These are phyloP conservation scores for Claviceps digitariae DNA, from an alignment of 2,329 filamentous ascomycete genomes.

Conservation along the genomic window DNA sequence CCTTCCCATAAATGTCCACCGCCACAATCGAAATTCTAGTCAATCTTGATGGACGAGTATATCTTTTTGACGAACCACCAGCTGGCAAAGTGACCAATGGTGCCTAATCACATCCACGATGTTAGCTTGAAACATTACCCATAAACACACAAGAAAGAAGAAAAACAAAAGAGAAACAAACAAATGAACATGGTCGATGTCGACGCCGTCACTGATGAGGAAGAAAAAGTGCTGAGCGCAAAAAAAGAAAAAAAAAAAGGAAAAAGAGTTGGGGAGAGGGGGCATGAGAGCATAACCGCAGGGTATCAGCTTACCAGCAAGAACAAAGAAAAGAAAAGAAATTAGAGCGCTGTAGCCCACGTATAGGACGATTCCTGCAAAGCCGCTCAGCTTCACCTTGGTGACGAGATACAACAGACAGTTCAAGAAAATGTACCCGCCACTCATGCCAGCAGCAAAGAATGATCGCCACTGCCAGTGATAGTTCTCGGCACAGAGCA, in stretches of 20 bases:
- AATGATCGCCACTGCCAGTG: slow-evolving; percentile 98
- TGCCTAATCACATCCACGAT: slow-evolving; percentile 40
- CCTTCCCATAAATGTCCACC: no score
- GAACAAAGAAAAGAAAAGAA: slow-evolving; percentile 81
- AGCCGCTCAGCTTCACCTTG: slow-evolving; percentile 69
- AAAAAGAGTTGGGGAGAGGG: background rate
- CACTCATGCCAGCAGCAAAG: slow-evolving; percentile 78
- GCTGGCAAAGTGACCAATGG: slow-evolving; percentile 89
- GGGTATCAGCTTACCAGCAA: slow-evolving; percentile 58
- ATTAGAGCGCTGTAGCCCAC: slow-evolving; percentile 84
- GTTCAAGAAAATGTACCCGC: slow-evolving; percentile 83
- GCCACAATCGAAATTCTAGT: slow-evolving; percentile 34
- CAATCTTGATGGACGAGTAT: slow-evolving; percentile 96
- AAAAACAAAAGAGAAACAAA: background rate
- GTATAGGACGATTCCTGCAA: slow-evolving; percentile 82
- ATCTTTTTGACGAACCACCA: slow-evolving; percentile 93
- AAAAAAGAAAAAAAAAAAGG: no score
- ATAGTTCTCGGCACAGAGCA: slow-evolving; percentile 94
- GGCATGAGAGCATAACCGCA: slow-evolving; percentile 8
- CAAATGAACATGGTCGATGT: no score
- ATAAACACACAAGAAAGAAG: no score
- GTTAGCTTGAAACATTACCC: slow-evolving; percentile 21
- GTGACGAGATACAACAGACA: slow-evolving; percentile 84
- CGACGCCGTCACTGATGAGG: no score
- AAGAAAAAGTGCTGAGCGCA: slow-evolving; percentile 61